These are phyloP conservation scores for Gentiana dahurica DNA, from an alignment of 257 asterid species.

Conservation along the genomic window DNA sequence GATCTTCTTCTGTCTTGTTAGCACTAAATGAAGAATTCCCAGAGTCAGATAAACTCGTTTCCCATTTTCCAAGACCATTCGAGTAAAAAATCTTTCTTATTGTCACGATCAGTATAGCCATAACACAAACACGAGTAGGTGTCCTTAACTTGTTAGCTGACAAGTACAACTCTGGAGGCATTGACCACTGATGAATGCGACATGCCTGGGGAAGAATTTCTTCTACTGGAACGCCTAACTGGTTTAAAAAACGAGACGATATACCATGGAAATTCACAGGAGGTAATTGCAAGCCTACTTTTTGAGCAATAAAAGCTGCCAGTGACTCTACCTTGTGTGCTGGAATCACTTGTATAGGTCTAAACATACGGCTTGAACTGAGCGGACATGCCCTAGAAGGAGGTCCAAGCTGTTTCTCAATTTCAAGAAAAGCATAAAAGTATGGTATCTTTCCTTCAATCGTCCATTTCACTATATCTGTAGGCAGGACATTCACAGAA, in stretches of 20 bases:
- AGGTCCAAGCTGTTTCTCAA: constrained; percentile 53
- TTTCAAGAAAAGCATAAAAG: constrained; percentile 50
- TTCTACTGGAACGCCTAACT: constrained; percentile 45
- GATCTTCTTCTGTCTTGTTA: constrained; percentile 13
- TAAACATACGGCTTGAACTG: constrained; percentile 49
- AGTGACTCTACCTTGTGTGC: constrained; percentile 61
- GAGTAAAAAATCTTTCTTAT: constrained; percentile 46
- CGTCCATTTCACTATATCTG: constrained; percentile 64
- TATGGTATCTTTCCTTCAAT: constrained; percentile 82
- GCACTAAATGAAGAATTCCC: constrained; percentile 12
- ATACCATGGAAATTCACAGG: constrained; percentile 63
- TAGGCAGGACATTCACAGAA: constrained; percentile 31
- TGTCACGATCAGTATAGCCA: constrained; percentile 66
- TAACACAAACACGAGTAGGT: constrained; percentile 65
- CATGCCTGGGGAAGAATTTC: constrained; percentile 52
- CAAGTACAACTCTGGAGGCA: constrained; percentile 55
- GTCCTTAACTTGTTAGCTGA: constrained; percentile 39
- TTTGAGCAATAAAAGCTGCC: constrained; percentile 52
- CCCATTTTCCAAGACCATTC: constrained; percentile 81
- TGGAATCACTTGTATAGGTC: constrained; percentile 38
- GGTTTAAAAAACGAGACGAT: constrained; percentile 46
- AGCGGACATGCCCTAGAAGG: constrained; percentile 49
- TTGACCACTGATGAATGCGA: constrained; percentile 60
- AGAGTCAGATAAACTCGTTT: constrained; percentile 35
- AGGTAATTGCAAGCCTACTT: constrained; percentile 59